Evolutionary conservation across 106 monocot species (phyloP).

Genomic region (Apostasia shenzhenica): DNA sequence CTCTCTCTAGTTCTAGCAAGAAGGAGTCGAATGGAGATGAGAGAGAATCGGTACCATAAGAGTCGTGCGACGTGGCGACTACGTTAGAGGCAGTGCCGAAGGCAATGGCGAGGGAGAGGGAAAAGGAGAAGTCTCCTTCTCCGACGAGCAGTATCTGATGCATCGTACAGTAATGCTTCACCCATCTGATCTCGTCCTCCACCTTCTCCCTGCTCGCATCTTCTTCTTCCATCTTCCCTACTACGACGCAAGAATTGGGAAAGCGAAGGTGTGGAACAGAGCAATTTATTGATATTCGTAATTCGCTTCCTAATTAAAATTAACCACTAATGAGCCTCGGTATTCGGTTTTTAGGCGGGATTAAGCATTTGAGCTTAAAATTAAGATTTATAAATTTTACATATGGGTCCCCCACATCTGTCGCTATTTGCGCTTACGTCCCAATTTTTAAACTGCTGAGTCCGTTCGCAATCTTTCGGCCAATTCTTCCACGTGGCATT

Average conservation of each 20-base stretch:
- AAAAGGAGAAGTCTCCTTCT: conserved; percentile 68
- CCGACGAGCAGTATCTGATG: conserved; percentile 50
- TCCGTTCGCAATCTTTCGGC: too few species aligned
- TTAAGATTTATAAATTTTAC: too few species aligned
- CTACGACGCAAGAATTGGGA: neutral
- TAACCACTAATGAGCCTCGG: too few species aligned
- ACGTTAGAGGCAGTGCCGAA: conserved; percentile 52
- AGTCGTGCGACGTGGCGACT: conserved; percentile 55
- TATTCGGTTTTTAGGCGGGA: too few species aligned
- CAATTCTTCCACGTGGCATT: too few species aligned
- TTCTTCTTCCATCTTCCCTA: neutral
- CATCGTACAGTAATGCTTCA: conserved; percentile 26
- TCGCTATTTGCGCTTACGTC: too few species aligned
- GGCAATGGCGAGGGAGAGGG: conserved; percentile 35
- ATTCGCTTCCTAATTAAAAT: too few species aligned
- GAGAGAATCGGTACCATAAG: conserved; percentile 11
- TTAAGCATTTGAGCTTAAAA: too few species aligned
- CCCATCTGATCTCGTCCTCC: conserved; percentile 23
- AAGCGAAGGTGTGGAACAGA: neutral
- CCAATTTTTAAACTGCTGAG: too few species aligned
- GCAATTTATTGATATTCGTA: too few species aligned
- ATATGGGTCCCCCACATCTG: too few species aligned
- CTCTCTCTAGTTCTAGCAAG: neutral
- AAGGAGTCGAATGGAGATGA: neutral
- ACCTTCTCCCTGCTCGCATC: conserved; percentile 1